Evolutionary conservation across 495 filamentous ascomycete genomes (phyloP), one percentile per base, ranked within the genome.

Genomic region (Pyrenopolyporus hunteri): DNA sequence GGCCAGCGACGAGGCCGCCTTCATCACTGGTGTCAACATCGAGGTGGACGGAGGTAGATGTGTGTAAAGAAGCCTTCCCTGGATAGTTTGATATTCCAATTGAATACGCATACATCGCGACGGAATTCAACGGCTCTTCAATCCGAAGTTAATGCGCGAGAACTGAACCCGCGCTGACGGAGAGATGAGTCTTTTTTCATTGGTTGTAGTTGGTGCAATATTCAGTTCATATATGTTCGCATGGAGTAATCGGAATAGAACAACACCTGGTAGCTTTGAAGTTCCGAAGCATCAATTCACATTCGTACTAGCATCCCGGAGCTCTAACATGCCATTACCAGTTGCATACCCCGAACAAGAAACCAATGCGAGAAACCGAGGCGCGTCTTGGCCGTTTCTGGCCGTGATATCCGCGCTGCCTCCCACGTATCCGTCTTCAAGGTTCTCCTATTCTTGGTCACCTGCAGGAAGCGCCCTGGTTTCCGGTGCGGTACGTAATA

Each of bases 11-110:
- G 88, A 91, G 59, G 84, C 83, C 0, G 75, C 79, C 13, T 91
- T 90, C 65, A 80, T 91, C 33, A 91, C 87, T n/a, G 88, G 87
- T 1, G 80, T 83, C 42, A 83, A 83, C 61, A 66, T 86, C 54
- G 82, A 84, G 46, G 78, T 86, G n/a, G 82, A 85, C 64, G 83
- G 83, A 26, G 83, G 83, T 8, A 70, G 81, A 13, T 75, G 73
- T 28, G 69, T 73, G 1, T 75, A 45, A 63, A 40, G 8, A 43
- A 35, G n/a, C n/a, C n/a, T 33, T 59, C 10, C 23, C 48, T 44
- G 25, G 29, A 23, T 9, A 29, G 28, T 11, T 20, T 31, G 16
- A 11, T 47, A 23, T 10, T 28, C 40, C 10, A 14, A 13, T 44
- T 17, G 26, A 37, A 23, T 4, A 1, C 14, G 17, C 4, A 16